Evolutionary conservation across 495 filamentous ascomycete genomes (phyloP), one percentile per base, ranked within the genome.

Genomic region (Lineolata rhizophorae): DNA sequence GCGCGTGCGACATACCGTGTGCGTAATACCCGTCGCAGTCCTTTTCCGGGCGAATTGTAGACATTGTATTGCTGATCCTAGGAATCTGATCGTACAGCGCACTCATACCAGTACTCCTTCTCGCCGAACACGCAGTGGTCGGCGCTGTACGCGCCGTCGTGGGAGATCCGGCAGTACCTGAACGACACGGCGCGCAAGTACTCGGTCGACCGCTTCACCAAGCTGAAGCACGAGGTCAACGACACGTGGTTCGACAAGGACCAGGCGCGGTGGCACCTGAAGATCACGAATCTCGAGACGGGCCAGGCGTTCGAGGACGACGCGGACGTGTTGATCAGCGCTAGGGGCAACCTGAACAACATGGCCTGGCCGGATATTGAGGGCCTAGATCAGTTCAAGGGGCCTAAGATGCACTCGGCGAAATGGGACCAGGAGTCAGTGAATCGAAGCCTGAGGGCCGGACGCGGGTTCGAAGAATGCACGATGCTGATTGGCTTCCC

Each of bases 391-490:
- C 31, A 41, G 30, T 48, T 48, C 34, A 35, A 41, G 16, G 45
- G 45, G 3, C 22, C 30, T 3, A 17, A 46, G 18, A 37, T 48
- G 39, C 68, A 74, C 35, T 66, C 62, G 0, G 67, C 68, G 1
- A 46, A 49, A 20, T 74, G 68, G 69, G 55, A 66, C 14, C 52
- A 61, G n/a, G n/a, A n/a, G n/a, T n/a, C n/a, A n/a, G n/a, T n/a
- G n/a, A n/a, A n/a, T n/a, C n/a, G n/a, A n/a, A n/a, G n/a, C n/a
- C n/a, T n/a, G n/a, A n/a, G n/a, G n/a, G n/a, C n/a, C n/a, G n/a
- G n/a, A n/a, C n/a, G n/a, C n/a, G n/a, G n/a, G n/a, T n/a, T n/a
- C n/a, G n/a, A n/a, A n/a, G n/a, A n/a, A n/a, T n/a, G n/a, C n/a
- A n/a, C n/a, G n/a, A n/a, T n/a, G n/a, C n/a, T n/a, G n/a, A n/a